Base-by-base conservation (phyloP, 345 rosid species). In the Eucalyptus sideroxylon region DNA sequence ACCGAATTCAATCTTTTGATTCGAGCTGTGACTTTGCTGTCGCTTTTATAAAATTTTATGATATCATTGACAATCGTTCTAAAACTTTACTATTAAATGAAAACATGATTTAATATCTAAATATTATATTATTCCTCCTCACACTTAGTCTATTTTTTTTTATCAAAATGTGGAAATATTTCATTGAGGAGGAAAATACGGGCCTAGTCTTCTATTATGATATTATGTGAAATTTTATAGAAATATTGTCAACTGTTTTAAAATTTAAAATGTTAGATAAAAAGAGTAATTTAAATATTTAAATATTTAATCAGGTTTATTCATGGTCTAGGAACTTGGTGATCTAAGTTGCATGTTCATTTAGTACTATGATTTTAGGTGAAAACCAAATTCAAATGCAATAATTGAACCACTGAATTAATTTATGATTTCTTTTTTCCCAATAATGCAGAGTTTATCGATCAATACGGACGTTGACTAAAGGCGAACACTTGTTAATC, bases 41-140 rank as follows among this genome's bases (percentile, higher is more conserved):
- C 5, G 16, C 13, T 11, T 23, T 26, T 56, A 11, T 56, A 26
- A 56, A 26, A 56, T 56, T 56, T 10, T 24, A 56, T 56, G 30
- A 5, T 1, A 56, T 24, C 6, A 24, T 0, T 10, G 13, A 24
- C 0, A 10, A 24, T 2, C 2, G 0, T 56, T 56, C 6, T 56
- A 56, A 4, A 56, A 23, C 1, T 56, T 56, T 24, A 56, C 1
- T 24, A 23, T 23, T 56, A 56, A 2, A 56, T 56, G 2, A 56
- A 56, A 56, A 1, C 6, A 1, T 24, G 6, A 4, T 56, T 24
- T 24, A 24, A 56, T 56, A 24, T 10, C 0, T 56, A 56, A 56
- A 24, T 56, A 56, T 2, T 56, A 10, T 56, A 24, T 24, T 56
- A 56, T 5, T 24, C 30, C 6, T 5, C 30, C 2, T 56, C 30